phyloP scores from a whole-genome alignment of 768 basidiomycete genomes.

The Dentipellis sp. region DNA sequence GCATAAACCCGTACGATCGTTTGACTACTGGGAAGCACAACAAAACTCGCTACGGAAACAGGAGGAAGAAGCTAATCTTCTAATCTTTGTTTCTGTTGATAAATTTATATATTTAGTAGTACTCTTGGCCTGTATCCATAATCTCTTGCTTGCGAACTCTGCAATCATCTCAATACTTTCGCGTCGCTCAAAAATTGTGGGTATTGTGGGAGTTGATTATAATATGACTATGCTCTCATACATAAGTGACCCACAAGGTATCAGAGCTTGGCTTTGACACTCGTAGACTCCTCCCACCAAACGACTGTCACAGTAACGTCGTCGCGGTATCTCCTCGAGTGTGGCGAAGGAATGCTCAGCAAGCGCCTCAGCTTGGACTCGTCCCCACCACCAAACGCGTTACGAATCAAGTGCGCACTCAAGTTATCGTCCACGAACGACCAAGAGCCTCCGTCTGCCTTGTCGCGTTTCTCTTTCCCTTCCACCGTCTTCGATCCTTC shows the following conservation, averaged over 20 bases:
- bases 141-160: neutral
- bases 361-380: conserved; percentile 42
- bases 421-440: conserved; percentile 73
- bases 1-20: neutral
- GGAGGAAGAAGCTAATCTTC: conserved; percentile 25
- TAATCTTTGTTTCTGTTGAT: conserved; percentile 13
- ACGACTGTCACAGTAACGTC: conserved; percentile 81
- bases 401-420: conserved; percentile 78
- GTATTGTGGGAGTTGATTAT: neutral
- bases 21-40: neutral
- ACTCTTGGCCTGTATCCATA: conserved; percentile 1
- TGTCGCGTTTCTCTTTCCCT: conserved; percentile 43
- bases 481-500: conserved; percentile 48
- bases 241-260: too few relatives aligned
- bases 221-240: too few relatives aligned
- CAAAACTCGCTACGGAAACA: conserved; percentile 20
- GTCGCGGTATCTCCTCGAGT: conserved; percentile 70
- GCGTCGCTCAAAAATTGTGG: neutral
- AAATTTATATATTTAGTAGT: neutral
- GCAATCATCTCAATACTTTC: neutral
- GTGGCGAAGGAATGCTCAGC: conserved; percentile 77
- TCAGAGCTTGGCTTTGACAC: conserved; percentile 44
- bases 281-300: conserved; percentile 57
- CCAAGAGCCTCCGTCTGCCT: conserved; percentile 45
- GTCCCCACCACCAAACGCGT: conserved; percentile 87